Percentiles rank a stretch among this genome's conserved stretches.
phyloP scores from a whole-genome alignment of 306 rosid species.

The Malus orientalis region DNA sequence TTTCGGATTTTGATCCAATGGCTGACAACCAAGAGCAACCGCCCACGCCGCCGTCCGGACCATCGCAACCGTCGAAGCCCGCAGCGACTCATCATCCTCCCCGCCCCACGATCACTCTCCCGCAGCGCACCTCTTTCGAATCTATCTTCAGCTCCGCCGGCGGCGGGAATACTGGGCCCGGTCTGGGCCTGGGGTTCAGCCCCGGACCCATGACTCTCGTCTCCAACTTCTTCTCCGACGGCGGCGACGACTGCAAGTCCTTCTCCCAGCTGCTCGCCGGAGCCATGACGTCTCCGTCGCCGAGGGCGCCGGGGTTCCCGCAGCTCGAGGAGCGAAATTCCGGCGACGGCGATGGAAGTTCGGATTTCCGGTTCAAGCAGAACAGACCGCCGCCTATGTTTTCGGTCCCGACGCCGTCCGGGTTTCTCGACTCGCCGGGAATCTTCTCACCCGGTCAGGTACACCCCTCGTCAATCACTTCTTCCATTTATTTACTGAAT shows the following conservation, averaged over 20 bases:
- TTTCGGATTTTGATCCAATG: conserved; percentile 27
- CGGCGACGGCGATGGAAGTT: background rate
- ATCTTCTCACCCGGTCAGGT: conserved; percentile 60
- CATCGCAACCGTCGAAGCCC: conserved; percentile 26
- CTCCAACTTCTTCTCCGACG: conserved; percentile 50
- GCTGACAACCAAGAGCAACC: conserved; percentile 24
- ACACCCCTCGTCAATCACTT: background rate
- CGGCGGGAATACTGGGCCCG: conserved; percentile 13
- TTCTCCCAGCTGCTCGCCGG: conserved; percentile 86
- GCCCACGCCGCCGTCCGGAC: conserved; percentile 2
- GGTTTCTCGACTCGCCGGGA: conserved; percentile 35
- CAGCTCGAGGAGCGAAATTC: conserved; percentile 15
- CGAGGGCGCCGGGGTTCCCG: background rate
- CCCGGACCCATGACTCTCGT: conserved; percentile 86
- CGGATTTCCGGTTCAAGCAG: conserved; percentile 23
- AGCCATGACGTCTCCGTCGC: conserved; percentile 55
- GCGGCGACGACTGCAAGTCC: conserved; percentile 50
- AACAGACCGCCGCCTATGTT: conserved; percentile 21
- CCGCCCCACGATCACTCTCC: conserved; percentile 46
- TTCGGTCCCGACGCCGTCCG: conserved; percentile 23
- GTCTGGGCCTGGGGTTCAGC: conserved; percentile 39
- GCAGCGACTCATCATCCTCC: conserved; percentile 12
- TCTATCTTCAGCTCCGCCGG: conserved; percentile 27
- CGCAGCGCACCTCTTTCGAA: conserved; percentile 58
- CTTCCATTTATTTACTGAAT: background rate